Base-by-base conservation (phyloP, 768 basidiomycete genomes). In the Termitomyces sp. region DNA sequence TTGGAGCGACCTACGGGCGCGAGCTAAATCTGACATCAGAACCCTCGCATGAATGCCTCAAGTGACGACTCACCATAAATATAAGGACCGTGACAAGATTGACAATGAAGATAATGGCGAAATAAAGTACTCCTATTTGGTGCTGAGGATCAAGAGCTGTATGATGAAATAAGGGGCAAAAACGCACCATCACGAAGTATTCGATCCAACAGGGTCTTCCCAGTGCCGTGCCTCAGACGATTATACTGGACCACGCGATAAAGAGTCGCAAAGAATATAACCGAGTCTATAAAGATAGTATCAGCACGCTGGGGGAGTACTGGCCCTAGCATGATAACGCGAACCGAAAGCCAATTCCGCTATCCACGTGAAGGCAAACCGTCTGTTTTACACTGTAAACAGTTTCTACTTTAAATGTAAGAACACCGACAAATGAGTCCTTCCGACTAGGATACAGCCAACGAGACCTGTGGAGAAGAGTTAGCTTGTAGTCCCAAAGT, bases 281-380 rank as follows among this genome's bases (percentile, higher is more conserved):
- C 44, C 1, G 44, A 46, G 20, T 46, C 44, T 46, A 46, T 32
- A 28, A 35, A 14, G 40, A 32, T 26, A 41, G 18, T 40, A 14
- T 48, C 33, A 51, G 50, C 28, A 14, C 23, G 30, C 13, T 30
- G 33, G 38, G 23, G 20, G 4, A 28, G 44, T 32, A 33, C 8
- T 12, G 14, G 26, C 13, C 18, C 12, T 33, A 7, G 32, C 32
- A 7, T 12, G 16, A 7, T 48, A 30, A 30, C 28, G 18, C 28
- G 28, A n/a, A 50, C 74, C 74, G 47, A 76, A 76, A 20, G 66
- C 63, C 4, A 76, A 65, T 48, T 76, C 74, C 18, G 71, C 71
- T 26, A 75, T 68, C 74, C 74, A 76, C 7, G 72, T 74, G 38
- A 69, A 71, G 14, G 65, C 69, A 7, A 48, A 48, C 10, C 47